Evolutionary conservation across 2,329 filamentous ascomycete genomes (phyloP), one percentile per base, ranked within the genome.

Genomic region (Phialophora tarda): DNA sequence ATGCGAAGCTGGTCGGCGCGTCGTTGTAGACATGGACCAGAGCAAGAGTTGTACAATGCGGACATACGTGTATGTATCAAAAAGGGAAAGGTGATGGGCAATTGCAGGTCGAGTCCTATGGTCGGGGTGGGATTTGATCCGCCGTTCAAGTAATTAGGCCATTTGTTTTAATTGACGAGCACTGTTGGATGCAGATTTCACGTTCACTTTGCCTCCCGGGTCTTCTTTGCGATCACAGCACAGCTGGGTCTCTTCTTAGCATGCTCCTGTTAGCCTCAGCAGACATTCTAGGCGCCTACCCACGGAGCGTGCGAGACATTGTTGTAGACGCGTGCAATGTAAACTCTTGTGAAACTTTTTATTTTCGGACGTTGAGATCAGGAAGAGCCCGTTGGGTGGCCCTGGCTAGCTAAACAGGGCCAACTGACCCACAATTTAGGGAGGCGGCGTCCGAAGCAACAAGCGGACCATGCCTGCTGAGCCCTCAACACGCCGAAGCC

Each of bases 1-100:
- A 93, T 87, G 89, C 92, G 81, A 94, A 98, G 88, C 89, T 98
- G 75, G 89, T 91, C 73, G 88, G 88, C 80, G 93, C 93, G 78
- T 93, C 93, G 85, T 86, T 97, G 83, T 98, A 92, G 91, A 79
- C 73, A 68, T 50, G 62, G 34, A 23, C 26, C 50, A 51, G 38
- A 59, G 62, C 47, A 51, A 60, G 66, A 28, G 58, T 59, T 68
- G 66, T 70, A 68, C 66, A 68, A 60, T 63, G 66, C 57, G 24
- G 48, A n/a, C 30, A 63, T 58, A 53, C 34, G 23, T 65, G 66
- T 71, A 62, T 59, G 64, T 67, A 38, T 69, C 67, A 55, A 61
- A 51, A 28, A 44, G 54, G 53, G 53, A 44, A 58, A 30, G 65
- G 34, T 53, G 54, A 59, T 48, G 62, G 59, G 41, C 55, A 54